Evolutionary conservation across 1,284 basidiomycete genomes (phyloP), one percentile per base, ranked within the genome.

Genomic region (Pseudozyma hubeiensis): DNA sequence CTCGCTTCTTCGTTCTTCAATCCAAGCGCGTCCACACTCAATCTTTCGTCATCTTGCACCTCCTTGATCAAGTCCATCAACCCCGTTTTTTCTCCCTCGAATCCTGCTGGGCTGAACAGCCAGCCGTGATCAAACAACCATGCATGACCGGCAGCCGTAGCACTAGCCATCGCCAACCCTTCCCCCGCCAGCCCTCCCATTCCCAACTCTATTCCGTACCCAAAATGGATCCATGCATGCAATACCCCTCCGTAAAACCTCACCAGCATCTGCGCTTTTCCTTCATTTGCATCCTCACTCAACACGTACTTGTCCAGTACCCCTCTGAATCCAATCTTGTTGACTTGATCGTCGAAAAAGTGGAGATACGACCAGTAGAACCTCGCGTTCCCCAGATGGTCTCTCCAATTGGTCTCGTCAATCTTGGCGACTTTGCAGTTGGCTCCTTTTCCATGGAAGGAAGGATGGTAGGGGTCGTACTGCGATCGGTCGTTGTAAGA

Each of bases 201-300:
- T 0, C 63, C 58, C 31, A 83, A 77, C 53, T 85, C 84, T 53
- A 82, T 49, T 7, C 81, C 84, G 48, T 84, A 79, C 1, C 84
- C 83, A 31, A 82, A 70, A 49, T 85, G 82, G 45, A 85, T 85
- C 34, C 83, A 40, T 2, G 77, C 75, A 57, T 85, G 84, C n/a
- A 85, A 46, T 4, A 80, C 84, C 6, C 83, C 84, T 1, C 77
- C 79, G 4, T 84, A 73, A n/a, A 79, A 77, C 5, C 81, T 53
- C 30, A 24, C 47, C 1, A 78, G 33, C 65, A 68, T 66, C 44
- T 51, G 7, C 11, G 35, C 39, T 1, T 48, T 56, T 0, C 17
- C 53, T 13, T 44, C 14, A 19, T 72, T 72, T 3, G 75, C 74
- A 13, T 63, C 62, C 8, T 19, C 37, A n/a, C 66, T 61, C 10